Base-by-base conservation (phyloP, 306 rosid species). In the Parietaria judaica region DNA sequence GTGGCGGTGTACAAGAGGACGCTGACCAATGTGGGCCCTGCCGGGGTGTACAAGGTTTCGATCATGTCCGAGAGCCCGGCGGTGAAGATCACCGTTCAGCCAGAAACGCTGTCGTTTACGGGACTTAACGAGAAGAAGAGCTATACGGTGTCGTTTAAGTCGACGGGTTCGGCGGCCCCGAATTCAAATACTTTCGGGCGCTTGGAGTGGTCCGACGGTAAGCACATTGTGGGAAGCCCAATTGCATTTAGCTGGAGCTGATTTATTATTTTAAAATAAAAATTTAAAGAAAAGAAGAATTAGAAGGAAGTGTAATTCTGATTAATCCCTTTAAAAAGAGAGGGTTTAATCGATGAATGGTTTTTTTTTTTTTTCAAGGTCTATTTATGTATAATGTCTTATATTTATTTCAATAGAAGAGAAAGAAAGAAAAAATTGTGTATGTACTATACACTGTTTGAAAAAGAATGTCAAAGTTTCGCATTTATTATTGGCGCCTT, bases 151-250 rank as follows among this genome's bases (percentile, higher is more conserved):
- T 75, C 88, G n/a, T 86, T 90, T 49, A 62, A 60, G 0, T 3
- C 80, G 3, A 14, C 59, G 7, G 62, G 78, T 35, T 23, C 78
- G 7, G 11, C 14, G 44, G 51, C 67, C 6, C 1, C 56, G 12
- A 56, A 6, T 41, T 14, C 15, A 31, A 58, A 44, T 45, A 72
- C 78, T 46, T 87, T 87, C 64, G 90, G 84, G 57, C 85, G 81
- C 65, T 59, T 90, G 13, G 83, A 72, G 70, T 90, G 97, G 97
- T 79, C 96, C 7, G 72, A 90, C 52, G 94, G 89, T 52, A 76
- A 81, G 59, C 80, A 64, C 38, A 16, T 68, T 1, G 94, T 90
- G 11, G 82, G 84, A 17, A 84, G 95, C 61, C 83, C 94, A 1
- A 73, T 90, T 14, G 68, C 85, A 0, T 58, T 84, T 64, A 71